Evolutionary conservation across 179 eudicot genomes (phyloP), one percentile per base, ranked within the genome.

Genomic region (Beta corolliflora): DNA sequence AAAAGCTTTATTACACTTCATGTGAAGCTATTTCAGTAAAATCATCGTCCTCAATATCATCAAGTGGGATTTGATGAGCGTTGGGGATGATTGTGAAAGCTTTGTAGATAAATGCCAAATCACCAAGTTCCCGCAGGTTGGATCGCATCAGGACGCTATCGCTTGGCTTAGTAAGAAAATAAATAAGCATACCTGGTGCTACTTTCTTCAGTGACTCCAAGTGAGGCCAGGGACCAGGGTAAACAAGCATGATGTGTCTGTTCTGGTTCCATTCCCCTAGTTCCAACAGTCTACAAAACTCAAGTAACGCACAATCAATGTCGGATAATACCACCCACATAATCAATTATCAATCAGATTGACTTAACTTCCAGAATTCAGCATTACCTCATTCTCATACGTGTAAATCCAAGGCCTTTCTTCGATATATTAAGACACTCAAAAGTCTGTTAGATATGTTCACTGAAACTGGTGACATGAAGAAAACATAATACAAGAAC

Each of bases 241-340:
- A 69, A 69, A 53, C 73, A 69, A 44, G 54, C 73, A 69, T 45
- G 54, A 15, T 69, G 73, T 4, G 5, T 44, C 13, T 69, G 15
- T n/a, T 23, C 73, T 16, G 73, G 54, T 19, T 45, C 54, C 73
- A 45, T 44, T 69, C 73, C 73, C 73, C 73, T 69, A 1, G 54
- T 45, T 45, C n/a, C n/a, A n/a, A n/a, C n/a, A 44, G 45, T 5
- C 53, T 69, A 23, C 19, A 69, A 44, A 16, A 11, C 19, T 18
- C 68, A 65, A 1, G 61, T 58, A 13, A 58, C 18, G 6, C 19
- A 7, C 29, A 58, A 14, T 13, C 1, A 6, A 58, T 58, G 15
- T 5, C 7, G 19, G 18, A 58, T 13, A 5, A 14, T 58, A 16
- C 18, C 61, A 41, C 21, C 45, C 7, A 15, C 44, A 0, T 41